Evolutionary conservation across 225 moss, liverwort and hornwort species (phyloP), one percentile per base, ranked within the genome.

Genomic region (Antitrichia curtipendula): DNA sequence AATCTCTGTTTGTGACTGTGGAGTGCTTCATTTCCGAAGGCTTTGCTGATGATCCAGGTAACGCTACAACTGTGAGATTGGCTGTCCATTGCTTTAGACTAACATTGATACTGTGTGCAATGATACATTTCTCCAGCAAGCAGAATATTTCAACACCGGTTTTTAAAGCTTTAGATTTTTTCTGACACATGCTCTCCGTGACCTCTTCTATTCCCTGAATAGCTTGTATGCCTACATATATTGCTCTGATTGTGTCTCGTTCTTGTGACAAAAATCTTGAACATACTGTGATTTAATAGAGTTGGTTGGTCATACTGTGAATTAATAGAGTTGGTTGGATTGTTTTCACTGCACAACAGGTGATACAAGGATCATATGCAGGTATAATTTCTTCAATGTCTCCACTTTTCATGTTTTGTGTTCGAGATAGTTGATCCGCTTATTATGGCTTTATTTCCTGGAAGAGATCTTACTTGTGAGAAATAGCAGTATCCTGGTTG

Each of bases 21-120:
- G 93, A 93, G 84, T 93, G 90, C 86, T 92, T 93, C 73, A 84
- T 93, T 82, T 92, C 90, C 41, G 93, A 92, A 43, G 92, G 92
- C 47, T 86, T 92, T 34, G 61, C 89, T 36, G 93, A 92, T 28
- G 87, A 85, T 73, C 84, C 84, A 86, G 93, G 92, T 92, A 88
- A 53, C 24, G 23, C 52, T 25, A 52, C 58, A 40, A 53, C 77
- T 71, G 54, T 40, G 23, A 20, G 49, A 83, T 87, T 90, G 60
- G 6, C 24, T 78, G 58, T 50, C 36, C 49, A 19, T 83, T 84
- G 32, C 16, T 80, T 20, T 24, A 16, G 28, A 43, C 21, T 23
- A 50, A 58, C 62, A 27, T 58, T 68, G 76, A 43, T 16, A 23
- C 65, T 59, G 27, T 57, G 28, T 57, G 23, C 17, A 56, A 83